phyloP scores from a whole-genome alignment of 2,329 filamentous ascomycete genomes.

The Colletotrichum tamarilloi region DNA sequence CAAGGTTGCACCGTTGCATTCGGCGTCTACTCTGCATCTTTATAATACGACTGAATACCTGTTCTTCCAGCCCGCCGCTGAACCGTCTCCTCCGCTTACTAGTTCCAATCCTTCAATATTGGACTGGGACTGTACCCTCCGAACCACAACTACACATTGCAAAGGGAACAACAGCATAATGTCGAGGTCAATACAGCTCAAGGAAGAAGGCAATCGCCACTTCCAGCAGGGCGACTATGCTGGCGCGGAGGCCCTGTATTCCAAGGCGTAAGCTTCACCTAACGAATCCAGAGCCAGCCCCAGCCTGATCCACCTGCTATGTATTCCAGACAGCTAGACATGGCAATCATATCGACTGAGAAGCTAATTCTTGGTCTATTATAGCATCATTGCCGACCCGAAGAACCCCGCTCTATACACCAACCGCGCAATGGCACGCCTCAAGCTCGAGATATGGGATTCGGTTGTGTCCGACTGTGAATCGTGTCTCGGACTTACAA shows the following conservation, averaged over 20 bases:
- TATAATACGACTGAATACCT: background rate
- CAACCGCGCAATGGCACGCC: conserved; percentile 86
- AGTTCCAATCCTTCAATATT: background rate
- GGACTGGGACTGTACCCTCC: background rate
- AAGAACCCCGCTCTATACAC: conserved; percentile 85
- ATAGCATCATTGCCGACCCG: conserved; percentile 80
- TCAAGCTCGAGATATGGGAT: conserved; percentile 79
- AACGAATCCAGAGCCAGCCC: background rate
- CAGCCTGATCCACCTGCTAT: background rate
- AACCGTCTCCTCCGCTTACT: background rate
- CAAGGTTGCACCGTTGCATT: background rate
- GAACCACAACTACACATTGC: background rate
- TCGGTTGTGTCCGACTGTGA: conserved; percentile 82
- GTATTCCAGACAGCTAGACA: background rate
- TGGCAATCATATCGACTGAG: background rate
- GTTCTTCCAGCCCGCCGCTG: background rate
- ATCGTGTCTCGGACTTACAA: conserved; percentile 75
- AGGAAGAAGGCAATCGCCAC: conserved; percentile 71
- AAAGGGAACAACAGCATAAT: background rate
- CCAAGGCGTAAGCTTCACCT: conserved; percentile 69
- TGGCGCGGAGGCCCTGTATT: conserved; percentile 76
- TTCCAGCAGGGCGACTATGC: conserved; percentile 74
- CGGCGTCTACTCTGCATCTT: background rate
- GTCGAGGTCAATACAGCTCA: conserved; percentile 54
- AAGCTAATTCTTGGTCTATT: background rate